phyloP scores from a whole-genome alignment of 23 red algal species.

The Chondrus crispus region DNA sequence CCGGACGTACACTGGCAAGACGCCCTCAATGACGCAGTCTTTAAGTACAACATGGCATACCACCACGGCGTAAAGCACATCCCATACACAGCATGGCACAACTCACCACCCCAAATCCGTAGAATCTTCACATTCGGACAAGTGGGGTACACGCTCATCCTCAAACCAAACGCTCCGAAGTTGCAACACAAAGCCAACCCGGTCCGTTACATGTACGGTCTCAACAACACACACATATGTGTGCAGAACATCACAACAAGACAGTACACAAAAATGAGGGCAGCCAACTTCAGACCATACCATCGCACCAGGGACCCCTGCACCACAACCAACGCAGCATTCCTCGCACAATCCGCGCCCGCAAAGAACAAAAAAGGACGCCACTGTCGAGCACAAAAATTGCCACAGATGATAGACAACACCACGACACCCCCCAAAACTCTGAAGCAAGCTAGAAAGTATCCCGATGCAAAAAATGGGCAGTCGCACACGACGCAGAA shows the following conservation, averaged over 20 bases:
- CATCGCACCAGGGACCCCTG: neutral
- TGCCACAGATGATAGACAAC: too few species aligned
- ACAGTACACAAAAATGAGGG: neutral
- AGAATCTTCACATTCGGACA: neutral
- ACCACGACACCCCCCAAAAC: neutral
- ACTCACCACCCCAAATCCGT: neutral
- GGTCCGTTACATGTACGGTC: neutral
- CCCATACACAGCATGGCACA: neutral
- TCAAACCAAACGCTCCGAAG: neutral
- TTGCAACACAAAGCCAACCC: neutral
- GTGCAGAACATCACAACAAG: neutral
- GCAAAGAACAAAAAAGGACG: neutral
- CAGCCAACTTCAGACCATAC: constrained; percentile 9
- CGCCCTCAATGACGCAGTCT: neutral
- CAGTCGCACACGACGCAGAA: neutral
- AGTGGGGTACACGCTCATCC: neutral
- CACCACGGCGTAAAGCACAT: neutral
- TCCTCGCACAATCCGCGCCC: neutral
- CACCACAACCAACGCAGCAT: neutral
- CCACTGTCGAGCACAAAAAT: neutral
- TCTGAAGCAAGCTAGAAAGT: neutral
- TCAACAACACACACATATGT: neutral
- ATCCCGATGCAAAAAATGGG: neutral
- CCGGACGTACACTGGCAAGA: neutral
- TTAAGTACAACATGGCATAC: neutral